Evolutionary conservation across 2,329 filamentous ascomycete species (phyloP).

Genomic region (Lecanicillium sp.): DNA sequence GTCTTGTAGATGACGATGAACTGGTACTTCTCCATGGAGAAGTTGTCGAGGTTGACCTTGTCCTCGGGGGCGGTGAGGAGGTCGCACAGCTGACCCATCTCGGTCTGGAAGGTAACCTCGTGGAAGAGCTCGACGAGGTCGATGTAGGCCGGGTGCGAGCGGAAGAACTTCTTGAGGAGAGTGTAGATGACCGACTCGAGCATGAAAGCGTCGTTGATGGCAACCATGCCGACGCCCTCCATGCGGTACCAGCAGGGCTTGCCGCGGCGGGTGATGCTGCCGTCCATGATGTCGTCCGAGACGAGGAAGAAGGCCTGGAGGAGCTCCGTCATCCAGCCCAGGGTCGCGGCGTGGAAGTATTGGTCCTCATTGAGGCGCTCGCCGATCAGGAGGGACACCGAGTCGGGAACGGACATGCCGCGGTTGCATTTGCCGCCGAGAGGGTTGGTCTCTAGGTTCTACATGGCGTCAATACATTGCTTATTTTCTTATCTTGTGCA

Average conservation of each 20-base stretch:
- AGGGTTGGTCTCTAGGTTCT: slow-evolving; percentile 82
- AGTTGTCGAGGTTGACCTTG: slow-evolving; percentile 86
- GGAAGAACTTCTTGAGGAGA: slow-evolving; percentile 91
- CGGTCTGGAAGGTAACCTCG: slow-evolving; percentile 87
- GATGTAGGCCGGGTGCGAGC: slow-evolving; percentile 76
- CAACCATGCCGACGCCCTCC: slow-evolving; percentile 84
- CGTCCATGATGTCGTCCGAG: slow-evolving; percentile 97
- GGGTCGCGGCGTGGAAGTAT: slow-evolving; percentile 79
- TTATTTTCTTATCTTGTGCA: not conserved
- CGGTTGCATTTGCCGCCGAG: slow-evolving; percentile 97
- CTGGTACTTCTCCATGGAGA: slow-evolving; percentile 88
- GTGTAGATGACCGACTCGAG: slow-evolving; percentile 87
- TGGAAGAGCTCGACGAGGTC: slow-evolving; percentile 96
- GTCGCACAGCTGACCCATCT: slow-evolving; percentile 91
- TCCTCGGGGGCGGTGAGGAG: slow-evolving; percentile 94
- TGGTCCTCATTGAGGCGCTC: slow-evolving; percentile 69
- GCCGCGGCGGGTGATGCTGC: slow-evolving; percentile 87
- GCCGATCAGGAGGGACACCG: slow-evolving; percentile 69
- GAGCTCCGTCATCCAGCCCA: slow-evolving; percentile 97
- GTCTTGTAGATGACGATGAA: slow-evolving; percentile 99
- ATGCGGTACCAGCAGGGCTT: slow-evolving; percentile 96
- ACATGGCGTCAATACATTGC: slow-evolving; percentile 12
- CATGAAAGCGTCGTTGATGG: slow-evolving; percentile 98
- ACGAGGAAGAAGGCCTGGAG: slow-evolving; percentile 99
- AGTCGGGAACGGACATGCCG: slow-evolving; percentile 95